These are phyloP conservation scores for Cordyceps cicadae DNA, from an alignment of 2,329 filamentous ascomycete genomes.

Conservation along the genomic window DNA sequence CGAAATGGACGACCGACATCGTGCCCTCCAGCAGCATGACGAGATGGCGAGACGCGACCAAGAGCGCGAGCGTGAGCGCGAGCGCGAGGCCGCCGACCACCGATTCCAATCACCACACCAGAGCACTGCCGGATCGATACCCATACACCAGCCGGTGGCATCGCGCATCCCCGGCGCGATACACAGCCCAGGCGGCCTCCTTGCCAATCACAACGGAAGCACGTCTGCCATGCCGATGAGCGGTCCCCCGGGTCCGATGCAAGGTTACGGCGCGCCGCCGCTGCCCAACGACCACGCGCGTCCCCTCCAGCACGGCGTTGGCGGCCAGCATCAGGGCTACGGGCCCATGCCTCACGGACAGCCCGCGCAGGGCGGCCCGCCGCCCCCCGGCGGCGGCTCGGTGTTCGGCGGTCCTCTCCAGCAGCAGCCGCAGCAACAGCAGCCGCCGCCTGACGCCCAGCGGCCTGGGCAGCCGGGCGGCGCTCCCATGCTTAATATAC, in stretches of 20 bases:
- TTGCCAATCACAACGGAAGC: conserved; percentile 62
- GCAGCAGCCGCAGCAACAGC: conserved; percentile 50
- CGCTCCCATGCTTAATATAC: conserved; percentile 41
- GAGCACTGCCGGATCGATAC: conserved; percentile 78
- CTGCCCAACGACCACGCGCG: conserved; percentile 42
- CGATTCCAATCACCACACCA: conserved; percentile 71
- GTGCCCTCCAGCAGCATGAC: conserved; percentile 38
- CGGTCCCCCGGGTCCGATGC: conserved; percentile 41
- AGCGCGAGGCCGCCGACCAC: conserved; percentile 55
- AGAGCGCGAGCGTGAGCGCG: conserved; percentile 43
- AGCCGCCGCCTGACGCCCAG: conserved; percentile 54
- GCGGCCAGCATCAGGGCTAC: conserved; percentile 48
- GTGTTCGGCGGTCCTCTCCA: conserved; percentile 64
- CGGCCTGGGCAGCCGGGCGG: conserved; percentile 37
- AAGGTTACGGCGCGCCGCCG: conserved; percentile 47
- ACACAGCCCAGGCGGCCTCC: conserved; percentile 82
- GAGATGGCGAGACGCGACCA: conserved; percentile 37
- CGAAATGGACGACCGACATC: conserved; percentile 41
- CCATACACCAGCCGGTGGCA: conserved; percentile 90
- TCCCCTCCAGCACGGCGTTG: conserved; percentile 41
- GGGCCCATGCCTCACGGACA: conserved; percentile 43
- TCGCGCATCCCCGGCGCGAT: conserved; percentile 72
- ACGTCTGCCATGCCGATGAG: conserved; percentile 45
- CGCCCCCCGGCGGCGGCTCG: conserved; percentile 50
- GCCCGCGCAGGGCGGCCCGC: conserved; percentile 41